Evolutionary conservation across 306 rosid species (phyloP), one percentile per base, ranked within the genome.

Genomic region (Prunus mongolica): DNA sequence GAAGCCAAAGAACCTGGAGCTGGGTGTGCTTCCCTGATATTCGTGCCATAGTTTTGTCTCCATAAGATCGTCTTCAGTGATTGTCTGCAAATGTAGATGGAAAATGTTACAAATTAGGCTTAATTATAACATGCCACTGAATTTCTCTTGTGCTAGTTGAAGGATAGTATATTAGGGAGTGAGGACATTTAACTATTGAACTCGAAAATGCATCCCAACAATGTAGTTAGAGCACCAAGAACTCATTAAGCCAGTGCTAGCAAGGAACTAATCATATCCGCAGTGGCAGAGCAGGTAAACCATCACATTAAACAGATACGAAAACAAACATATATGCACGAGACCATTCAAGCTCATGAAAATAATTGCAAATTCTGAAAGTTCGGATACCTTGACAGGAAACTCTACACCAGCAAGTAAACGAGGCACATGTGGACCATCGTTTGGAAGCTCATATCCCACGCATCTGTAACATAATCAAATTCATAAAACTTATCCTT

Each of bases 31-130:
- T 11, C 47, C 62, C 46, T 34, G 81, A 7, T 2, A 11, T 47
- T 85, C 87, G 55, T 87, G 90, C 91, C 90, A 82, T 2, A 84
- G 74, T 67, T 19, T 14, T 9, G 84, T 80, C 11, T 89, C 90
- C 56, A 8, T 44, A 3, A 88, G 58, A 24, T 88, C 92, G 6
- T 2, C 30, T 32, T 83, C 79, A 34, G 16, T 66, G 3, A 88
- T 67, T 8, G 50, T 82, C 95, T 90, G 74, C 71, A 73, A 49
- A 67, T 14, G 25, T 22, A 38, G 9, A 28, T 5, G 20, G 61
- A 19, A 1, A 22, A 6, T 19, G 30, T 7, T 16, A 8, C 22
- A 32, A 30, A 64, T 2, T 14, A 0, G 14, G 5, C 5, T 12
- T 14, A 27, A 13, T 6, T 4, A 50, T 4, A 27, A 27, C 41